These are phyloP conservation scores for Fragaria ananassa DNA, from an alignment of 306 rosid genomes.

Conservation along the genomic window DNA sequence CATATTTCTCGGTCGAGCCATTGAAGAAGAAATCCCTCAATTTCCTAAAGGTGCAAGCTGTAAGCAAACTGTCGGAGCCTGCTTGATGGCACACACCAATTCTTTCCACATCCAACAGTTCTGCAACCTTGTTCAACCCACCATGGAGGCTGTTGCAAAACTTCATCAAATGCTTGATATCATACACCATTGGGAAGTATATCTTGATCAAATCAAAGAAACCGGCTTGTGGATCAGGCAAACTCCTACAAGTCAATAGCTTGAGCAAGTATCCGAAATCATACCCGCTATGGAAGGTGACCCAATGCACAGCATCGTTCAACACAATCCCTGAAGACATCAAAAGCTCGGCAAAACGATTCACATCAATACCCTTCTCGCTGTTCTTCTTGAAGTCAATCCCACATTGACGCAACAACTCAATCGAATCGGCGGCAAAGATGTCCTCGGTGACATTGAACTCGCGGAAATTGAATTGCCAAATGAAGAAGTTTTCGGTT, in stretches of 20 bases:
- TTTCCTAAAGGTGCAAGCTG: constrained; percentile 52
- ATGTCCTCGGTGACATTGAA: constrained; percentile 53
- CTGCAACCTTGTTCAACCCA: constrained; percentile 69
- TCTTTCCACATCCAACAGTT: constrained; percentile 63
- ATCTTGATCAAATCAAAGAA: constrained; percentile 55
- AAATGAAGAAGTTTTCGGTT: constrained; percentile 42
- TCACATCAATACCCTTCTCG: constrained; percentile 62
- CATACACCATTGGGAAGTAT: constrained; percentile 56
- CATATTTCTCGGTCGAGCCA: constrained; percentile 56
- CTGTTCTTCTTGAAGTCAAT: constrained; percentile 69
- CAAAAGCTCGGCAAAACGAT: constrained; percentile 58
- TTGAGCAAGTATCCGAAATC: constrained; percentile 70
- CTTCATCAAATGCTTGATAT: constrained; percentile 73
- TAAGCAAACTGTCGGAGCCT: constrained; percentile 69
- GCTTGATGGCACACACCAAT: constrained; percentile 71
- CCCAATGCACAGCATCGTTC: constrained; percentile 49
- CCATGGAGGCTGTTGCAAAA: constrained; percentile 73
- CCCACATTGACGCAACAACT: constrained; percentile 61
- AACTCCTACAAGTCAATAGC: constrained; percentile 50
- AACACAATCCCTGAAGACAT: constrained; percentile 66
- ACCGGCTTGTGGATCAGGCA: constrained; percentile 47
- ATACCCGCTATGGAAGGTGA: constrained; percentile 64
- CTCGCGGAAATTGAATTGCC: constrained; percentile 76
- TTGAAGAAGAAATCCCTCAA: constrained; percentile 56
- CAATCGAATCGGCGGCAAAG: constrained; percentile 61